Percentiles rank a stretch among this genome's conserved stretches.
Evolutionary conservation across 441 rosid genomes (phyloP).

Genomic region (Erodium texanum): DNA sequence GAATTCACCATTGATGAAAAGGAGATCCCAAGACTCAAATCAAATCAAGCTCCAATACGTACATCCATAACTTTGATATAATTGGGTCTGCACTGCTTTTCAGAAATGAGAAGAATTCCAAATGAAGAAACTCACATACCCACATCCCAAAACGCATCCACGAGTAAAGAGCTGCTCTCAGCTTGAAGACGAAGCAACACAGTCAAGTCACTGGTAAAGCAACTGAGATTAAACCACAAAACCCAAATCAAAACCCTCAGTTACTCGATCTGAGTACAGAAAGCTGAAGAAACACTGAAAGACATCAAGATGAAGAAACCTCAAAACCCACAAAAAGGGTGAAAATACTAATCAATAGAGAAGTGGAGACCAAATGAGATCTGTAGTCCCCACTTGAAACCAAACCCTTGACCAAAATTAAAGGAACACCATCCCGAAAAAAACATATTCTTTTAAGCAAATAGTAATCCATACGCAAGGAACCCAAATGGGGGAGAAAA

Average conservation of each 20-base stretch:
- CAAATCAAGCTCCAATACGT: conserved; percentile 22
- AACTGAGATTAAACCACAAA: no score
- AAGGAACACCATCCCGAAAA: conserved; percentile 8
- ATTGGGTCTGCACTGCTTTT: no score
- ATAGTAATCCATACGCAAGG: conserved; percentile 10
- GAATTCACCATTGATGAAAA: conserved; percentile 23
- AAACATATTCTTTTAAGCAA: conserved; percentile 20
- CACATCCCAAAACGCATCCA: conserved; percentile 2
- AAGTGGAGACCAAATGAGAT: conserved; percentile 13
- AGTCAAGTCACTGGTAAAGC: no score
- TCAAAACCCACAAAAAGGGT: conserved; percentile 21
- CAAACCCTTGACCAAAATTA: conserved; percentile 25
- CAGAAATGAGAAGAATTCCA: not conserved
- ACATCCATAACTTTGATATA: not conserved
- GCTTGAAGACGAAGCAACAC: conserved; percentile 35
- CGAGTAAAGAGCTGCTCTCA: no score
- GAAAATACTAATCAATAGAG: not conserved
- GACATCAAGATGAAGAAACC: conserved; percentile 18
- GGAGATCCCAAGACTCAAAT: conserved; percentile 10
- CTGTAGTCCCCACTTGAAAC: conserved; percentile 25
- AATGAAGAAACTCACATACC: conserved; percentile 29
- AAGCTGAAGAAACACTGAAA: not conserved
- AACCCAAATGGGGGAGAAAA: not conserved
- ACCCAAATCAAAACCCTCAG: conserved; percentile 9
- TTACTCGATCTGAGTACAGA: not conserved